A percentile compares a stretch with the other conserved stretches of the same genome.
Evolutionary conservation across 495 filamentous ascomycete genomes (phyloP).

Genomic region (Margaritispora aquatica): DNA sequence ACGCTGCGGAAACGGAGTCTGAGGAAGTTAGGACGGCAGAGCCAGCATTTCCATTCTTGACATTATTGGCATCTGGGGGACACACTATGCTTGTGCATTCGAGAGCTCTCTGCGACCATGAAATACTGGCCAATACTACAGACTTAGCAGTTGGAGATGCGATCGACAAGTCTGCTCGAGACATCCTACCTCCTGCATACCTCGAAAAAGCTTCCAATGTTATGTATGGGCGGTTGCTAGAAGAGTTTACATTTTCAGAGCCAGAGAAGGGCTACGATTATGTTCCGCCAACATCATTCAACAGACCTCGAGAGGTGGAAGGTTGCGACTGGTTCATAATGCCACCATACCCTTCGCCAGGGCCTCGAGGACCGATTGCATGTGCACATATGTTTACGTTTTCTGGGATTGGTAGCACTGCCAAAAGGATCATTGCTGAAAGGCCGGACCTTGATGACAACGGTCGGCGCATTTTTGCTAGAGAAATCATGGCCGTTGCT

Average conservation of each 20-base stretch:
- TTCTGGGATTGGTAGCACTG: slow-evolving; percentile 51
- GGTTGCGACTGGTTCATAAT: slow-evolving; percentile 53
- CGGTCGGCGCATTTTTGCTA: slow-evolving; percentile 60
- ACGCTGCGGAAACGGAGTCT: background rate
- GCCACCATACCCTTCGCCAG: slow-evolving; percentile 43
- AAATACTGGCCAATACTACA: slow-evolving; percentile 57
- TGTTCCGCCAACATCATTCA: slow-evolving; percentile 34
- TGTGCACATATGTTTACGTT: slow-evolving; percentile 55
- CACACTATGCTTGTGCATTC: slow-evolving; percentile 84
- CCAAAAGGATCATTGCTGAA: slow-evolving; percentile 37
- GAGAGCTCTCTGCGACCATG: slow-evolving; percentile 55
- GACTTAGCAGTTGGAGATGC: slow-evolving; percentile 82
- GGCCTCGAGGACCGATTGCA: slow-evolving; percentile 26
- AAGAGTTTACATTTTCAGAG: slow-evolving; percentile 69
- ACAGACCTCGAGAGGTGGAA: slow-evolving; percentile 21
- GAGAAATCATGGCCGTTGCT: slow-evolving; percentile 65
- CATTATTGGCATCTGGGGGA: slow-evolving; percentile 85
- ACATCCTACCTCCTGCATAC: slow-evolving; percentile 44
- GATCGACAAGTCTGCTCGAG: slow-evolving; percentile 79
- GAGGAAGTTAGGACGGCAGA: background rate
- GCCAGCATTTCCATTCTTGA: slow-evolving; percentile 73
- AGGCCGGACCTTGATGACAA: slow-evolving; percentile 28
- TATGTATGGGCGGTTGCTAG: slow-evolving; percentile 74
- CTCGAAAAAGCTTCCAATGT: slow-evolving; percentile 34
- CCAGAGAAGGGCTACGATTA: slow-evolving; percentile 46